Evolutionary conservation across 306 rosid genomes (phyloP).

Genomic region (Fagus sylvatica): DNA sequence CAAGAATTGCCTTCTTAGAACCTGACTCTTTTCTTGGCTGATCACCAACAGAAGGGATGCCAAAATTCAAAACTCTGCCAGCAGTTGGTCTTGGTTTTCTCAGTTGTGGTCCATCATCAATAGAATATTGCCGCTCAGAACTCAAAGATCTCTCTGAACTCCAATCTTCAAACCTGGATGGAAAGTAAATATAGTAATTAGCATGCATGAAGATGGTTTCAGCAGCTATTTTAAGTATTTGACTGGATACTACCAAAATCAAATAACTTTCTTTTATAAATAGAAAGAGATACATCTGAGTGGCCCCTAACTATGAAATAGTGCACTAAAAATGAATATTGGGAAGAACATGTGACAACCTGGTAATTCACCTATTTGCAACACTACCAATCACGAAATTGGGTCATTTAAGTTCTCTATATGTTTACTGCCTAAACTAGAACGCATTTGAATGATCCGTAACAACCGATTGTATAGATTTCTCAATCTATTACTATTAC

Average conservation of each 20-base stretch:
- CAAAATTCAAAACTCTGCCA: conserved; percentile 12
- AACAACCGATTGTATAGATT: not conserved
- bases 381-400: not conserved
- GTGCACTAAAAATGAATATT: too few species aligned
- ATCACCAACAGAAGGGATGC: conserved; percentile 29
- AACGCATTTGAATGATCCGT: not conserved
- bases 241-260: conserved; percentile 1
- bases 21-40: conserved; percentile 26
- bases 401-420: not conserved
- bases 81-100: conserved; percentile 41
- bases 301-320: not conserved
- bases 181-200: conserved; percentile 4
- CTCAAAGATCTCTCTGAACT: conserved; percentile 49
- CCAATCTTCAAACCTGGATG: conserved; percentile 62
- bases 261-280: not conserved
- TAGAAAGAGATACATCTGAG: not conserved
- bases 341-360: not conserved
- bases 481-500: too few species aligned
- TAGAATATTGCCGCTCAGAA: conserved; percentile 33
- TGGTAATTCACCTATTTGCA: not conserved
- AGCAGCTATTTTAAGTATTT: conserved; percentile 9
- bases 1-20: conserved; percentile 43
- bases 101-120: conserved; percentile 20
- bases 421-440: not conserved
- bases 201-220: conserved; percentile 3